phyloP scores from a whole-genome alignment of 2,329 filamentous ascomycete genomes.

The Microdochium bolleyi region DNA sequence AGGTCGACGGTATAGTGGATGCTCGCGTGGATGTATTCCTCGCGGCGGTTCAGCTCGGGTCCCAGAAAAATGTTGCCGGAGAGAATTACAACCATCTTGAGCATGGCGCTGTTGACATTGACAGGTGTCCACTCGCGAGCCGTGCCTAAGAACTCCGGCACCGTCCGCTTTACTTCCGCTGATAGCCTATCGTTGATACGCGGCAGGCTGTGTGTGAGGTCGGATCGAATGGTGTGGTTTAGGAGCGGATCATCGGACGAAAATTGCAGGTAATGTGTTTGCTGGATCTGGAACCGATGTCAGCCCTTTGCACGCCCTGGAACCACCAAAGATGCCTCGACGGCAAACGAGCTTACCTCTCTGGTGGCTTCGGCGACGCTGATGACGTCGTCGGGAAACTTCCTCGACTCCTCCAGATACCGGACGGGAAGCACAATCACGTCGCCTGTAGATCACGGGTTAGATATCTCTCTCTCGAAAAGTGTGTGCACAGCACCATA shows the following conservation, averaged over 20 bases:
- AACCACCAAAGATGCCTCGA: no score
- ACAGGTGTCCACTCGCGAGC: slow-evolving; percentile 30
- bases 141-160: slow-evolving; percentile 23
- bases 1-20: slow-evolving; percentile 38
- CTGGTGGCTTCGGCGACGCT: not conserved
- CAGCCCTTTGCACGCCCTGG: no score
- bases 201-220: not conserved
- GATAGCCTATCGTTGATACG: slow-evolving; percentile 28
- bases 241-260: not conserved
- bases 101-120: slow-evolving; percentile 29
- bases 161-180: slow-evolving; percentile 25
- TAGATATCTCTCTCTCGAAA: no score
- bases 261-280: not conserved
- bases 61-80: slow-evolving; percentile 40
- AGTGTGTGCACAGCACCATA: not conserved
- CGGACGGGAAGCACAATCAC: not conserved
- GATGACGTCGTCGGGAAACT: not conserved
- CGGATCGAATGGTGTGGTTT: slow-evolving; percentile 4
- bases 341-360: not conserved
- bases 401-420: not conserved
- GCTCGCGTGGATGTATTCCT: slow-evolving; percentile 34
- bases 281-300: not conserved
- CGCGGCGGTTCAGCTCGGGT: slow-evolving; percentile 32
- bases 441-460: no score
- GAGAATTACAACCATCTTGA: slow-evolving; percentile 37